A percentile compares a stretch with the other conserved stretches of the same genome.
phyloP scores from a whole-genome alignment of 78 protist genomes.

The Dictyostelium discoideum region DNA sequence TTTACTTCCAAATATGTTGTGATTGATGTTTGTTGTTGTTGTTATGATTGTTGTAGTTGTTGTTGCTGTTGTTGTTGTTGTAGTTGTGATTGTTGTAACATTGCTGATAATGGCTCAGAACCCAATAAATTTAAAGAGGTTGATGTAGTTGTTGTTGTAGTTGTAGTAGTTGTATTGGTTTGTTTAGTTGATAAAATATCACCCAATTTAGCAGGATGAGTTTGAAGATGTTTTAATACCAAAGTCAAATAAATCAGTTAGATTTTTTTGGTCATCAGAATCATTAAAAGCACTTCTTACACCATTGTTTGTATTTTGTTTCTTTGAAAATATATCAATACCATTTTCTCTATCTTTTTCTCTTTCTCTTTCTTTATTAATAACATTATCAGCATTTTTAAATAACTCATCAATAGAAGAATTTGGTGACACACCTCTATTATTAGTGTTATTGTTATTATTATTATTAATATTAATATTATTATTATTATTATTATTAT shows the following conservation, averaged over 20 bases:
- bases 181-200: background rate
- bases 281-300: background rate
- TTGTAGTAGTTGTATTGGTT: background rate
- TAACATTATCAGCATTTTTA: background rate
- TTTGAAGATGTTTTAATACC: background rate
- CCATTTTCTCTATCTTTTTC: background rate
- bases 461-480: background rate
- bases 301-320: background rate
- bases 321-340: background rate
- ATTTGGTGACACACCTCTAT: background rate
- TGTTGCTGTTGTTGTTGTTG: background rate
- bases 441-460: background rate
- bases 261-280: background rate
- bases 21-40: background rate
- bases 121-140: background rate
- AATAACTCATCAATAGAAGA: background rate
- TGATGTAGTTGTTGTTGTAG: background rate
- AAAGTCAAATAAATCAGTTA: background rate
- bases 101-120: background rate
- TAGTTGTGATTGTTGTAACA: background rate
- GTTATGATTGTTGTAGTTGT: too few species aligned
- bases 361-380: background rate
- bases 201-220: background rate
- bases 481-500: too few species aligned
- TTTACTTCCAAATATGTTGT: too few species aligned